Evolutionary conservation across 257 asterid species (phyloP).

Genomic region (Solanum sparsipilum): DNA sequence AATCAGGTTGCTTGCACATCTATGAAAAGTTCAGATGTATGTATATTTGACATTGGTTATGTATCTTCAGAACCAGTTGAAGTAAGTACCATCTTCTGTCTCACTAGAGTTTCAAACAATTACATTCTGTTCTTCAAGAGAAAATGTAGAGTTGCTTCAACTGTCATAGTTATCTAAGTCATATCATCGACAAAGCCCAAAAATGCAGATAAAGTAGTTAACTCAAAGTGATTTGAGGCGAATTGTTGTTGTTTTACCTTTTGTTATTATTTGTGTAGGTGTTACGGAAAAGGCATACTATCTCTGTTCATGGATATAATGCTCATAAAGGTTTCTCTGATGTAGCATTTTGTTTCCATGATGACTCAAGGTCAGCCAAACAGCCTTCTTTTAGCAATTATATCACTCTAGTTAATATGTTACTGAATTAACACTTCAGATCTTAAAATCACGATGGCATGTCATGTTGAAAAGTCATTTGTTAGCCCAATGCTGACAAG

Average conservation of each 20-base stretch:
- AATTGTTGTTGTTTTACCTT: neutral
- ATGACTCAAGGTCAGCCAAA: constrained; percentile 52
- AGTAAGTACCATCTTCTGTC: constrained; percentile 38
- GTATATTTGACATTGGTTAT: constrained; percentile 72
- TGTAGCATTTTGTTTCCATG: constrained; percentile 63
- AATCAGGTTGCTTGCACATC: constrained; percentile 79
- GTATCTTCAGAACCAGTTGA: constrained; percentile 67
- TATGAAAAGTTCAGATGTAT: constrained; percentile 49
- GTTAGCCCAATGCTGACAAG: neutral
- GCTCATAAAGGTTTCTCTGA: constrained; percentile 68
- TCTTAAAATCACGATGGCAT: neutral
- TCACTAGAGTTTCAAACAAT: constrained; percentile 1
- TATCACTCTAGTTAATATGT: neutral
- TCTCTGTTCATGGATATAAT: constrained; percentile 64
- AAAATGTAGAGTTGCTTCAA: neutral
- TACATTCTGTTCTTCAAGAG: neutral
- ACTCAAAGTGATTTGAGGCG: neutral
- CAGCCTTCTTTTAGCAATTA: neutral
- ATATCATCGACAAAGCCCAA: neutral
- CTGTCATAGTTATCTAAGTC: neutral
- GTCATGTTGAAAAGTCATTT: neutral
- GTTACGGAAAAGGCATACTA: constrained; percentile 52
- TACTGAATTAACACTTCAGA: neutral
- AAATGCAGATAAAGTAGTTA: neutral
- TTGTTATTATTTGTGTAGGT: constrained; percentile 40